phyloP scores from a whole-genome alignment of 352 stramenopile genomes.

The Pythium dissotocum region DNA sequence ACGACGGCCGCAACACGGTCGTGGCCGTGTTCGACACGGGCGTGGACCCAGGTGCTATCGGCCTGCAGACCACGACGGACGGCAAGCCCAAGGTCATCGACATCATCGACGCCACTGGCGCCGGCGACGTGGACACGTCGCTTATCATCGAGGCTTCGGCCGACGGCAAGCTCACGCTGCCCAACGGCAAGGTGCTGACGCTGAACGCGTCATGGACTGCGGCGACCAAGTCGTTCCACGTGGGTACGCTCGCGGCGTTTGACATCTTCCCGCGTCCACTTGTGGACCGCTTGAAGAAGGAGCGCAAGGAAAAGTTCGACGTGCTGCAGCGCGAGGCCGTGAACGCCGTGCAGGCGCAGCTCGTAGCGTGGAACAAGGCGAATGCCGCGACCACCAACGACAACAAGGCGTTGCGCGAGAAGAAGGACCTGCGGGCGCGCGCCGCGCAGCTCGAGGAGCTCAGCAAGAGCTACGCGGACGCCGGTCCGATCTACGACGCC shows the following conservation, averaged over 20 bases:
- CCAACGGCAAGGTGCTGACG: slow-evolving; percentile 49
- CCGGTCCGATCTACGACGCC: slow-evolving; percentile 91
- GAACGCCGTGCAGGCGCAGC: slow-evolving; percentile 63
- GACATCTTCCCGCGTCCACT: slow-evolving; percentile 88
- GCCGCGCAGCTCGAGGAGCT: slow-evolving; percentile 73
- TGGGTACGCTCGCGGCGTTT: slow-evolving; percentile 84
- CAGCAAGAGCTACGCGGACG: slow-evolving; percentile 83
- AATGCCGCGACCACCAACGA: slow-evolving; percentile 76
- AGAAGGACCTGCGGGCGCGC: slow-evolving; percentile 85
- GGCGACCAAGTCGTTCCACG: slow-evolving; percentile 61
- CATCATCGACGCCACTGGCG: slow-evolving; percentile 94
- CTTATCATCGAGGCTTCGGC: slow-evolving; percentile 46
- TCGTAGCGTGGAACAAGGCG: slow-evolving; percentile 54
- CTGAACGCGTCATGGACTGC: slow-evolving; percentile 74
- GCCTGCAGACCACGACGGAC: slow-evolving; percentile 84
- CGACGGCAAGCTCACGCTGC: slow-evolving; percentile 48
- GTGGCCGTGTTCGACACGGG: slow-evolving; percentile 97
- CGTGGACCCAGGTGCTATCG: slow-evolving; percentile 90
- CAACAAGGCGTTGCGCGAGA: slow-evolving; percentile 40
- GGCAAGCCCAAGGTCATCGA: slow-evolving; percentile 93
- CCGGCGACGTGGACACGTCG: slow-evolving; percentile 93
- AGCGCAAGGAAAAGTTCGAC: slow-evolving; percentile 85
- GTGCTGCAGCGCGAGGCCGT: slow-evolving; percentile 58
- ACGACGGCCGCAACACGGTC: slow-evolving; percentile 89
- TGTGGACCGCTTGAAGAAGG: slow-evolving; percentile 70